Percentiles rank a stretch among this genome's conserved stretches.
These are phyloP conservation scores for Colletotrichum theobromicola DNA, from an alignment of 2,329 filamentous ascomycete species.

Conservation along the genomic window DNA sequence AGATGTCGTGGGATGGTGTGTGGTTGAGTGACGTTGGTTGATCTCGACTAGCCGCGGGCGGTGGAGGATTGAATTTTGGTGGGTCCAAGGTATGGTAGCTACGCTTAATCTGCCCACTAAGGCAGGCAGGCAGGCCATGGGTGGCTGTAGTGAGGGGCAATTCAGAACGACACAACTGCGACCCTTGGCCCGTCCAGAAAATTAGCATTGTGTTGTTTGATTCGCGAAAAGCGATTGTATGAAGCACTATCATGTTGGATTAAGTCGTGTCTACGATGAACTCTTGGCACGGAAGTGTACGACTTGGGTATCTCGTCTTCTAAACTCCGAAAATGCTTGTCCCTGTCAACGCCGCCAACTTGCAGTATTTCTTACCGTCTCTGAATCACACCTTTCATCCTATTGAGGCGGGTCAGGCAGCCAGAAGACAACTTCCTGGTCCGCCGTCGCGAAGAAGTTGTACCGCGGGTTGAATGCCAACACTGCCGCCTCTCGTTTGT, in stretches of 20 bases:
- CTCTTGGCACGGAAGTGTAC: neutral
- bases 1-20: neutral
- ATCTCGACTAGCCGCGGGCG: neutral
- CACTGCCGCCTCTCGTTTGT: conserved; percentile 73
- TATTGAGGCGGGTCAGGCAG: conserved; percentile 69
- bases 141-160: neutral
- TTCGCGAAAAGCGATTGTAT: neutral
- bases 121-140: neutral
- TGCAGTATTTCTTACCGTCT: neutral
- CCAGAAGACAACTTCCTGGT: conserved; percentile 84
- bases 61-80: conserved; percentile 8
- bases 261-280: neutral
- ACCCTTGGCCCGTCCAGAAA: neutral
- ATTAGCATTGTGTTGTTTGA: neutral
- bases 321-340: conserved; percentile 11
- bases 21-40: conserved; percentile 1
- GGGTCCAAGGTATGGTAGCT: neutral
- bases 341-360: neutral
- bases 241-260: neutral
- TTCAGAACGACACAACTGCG: neutral
- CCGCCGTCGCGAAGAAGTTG: conserved; percentile 90
- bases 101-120: neutral
- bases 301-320: conserved; percentile 12
- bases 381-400: conserved; percentile 3
- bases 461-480: conserved; percentile 89